phyloP scores from a whole-genome alignment of 2,329 filamentous ascomycete species.

The Alternaria rosae region DNA sequence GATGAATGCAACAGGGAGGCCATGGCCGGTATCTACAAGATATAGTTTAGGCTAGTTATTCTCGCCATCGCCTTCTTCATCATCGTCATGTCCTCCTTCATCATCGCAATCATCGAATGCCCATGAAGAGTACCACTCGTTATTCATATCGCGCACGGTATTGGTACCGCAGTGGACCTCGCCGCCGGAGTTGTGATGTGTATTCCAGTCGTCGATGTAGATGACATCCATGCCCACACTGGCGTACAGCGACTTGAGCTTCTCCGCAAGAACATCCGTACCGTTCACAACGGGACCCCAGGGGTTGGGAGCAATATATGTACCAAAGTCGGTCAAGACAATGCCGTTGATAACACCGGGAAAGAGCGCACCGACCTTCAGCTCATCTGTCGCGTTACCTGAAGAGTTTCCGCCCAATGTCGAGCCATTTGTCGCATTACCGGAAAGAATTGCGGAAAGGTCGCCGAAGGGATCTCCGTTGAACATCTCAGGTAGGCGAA shows the following conservation, averaged over 20 bases:
- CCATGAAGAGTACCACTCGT: background rate
- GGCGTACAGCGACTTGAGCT: slow-evolving; percentile 3
- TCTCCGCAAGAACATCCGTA: background rate
- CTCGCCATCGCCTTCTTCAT: background rate
- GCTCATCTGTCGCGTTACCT: background rate
- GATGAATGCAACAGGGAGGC: background rate
- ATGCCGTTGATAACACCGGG: slow-evolving; percentile 1
- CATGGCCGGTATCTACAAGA: background rate
- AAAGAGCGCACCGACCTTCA: background rate
- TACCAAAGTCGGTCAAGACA: background rate
- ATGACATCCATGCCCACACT: slow-evolving; percentile 4
- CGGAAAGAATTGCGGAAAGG: background rate
- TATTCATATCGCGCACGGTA: slow-evolving; percentile 7
- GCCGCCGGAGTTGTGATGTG: slow-evolving; percentile 10
- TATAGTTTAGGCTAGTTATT: background rate
- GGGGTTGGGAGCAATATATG: background rate
- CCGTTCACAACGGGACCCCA: slow-evolving; percentile 2
- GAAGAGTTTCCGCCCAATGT: background rate
- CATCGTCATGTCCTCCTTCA: background rate
- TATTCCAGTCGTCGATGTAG: slow-evolving; percentile 14
- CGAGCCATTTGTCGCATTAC: background rate
- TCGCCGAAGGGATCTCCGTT: background rate
- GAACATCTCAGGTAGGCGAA: slow-evolving; percentile 3
- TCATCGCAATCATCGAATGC: background rate
- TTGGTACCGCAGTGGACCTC: slow-evolving; percentile 19